A percentile compares a stretch with the other conserved stretches of the same genome.
phyloP scores from a whole-genome alignment of 805 yeast species.

The Candida patagonica region DNA sequence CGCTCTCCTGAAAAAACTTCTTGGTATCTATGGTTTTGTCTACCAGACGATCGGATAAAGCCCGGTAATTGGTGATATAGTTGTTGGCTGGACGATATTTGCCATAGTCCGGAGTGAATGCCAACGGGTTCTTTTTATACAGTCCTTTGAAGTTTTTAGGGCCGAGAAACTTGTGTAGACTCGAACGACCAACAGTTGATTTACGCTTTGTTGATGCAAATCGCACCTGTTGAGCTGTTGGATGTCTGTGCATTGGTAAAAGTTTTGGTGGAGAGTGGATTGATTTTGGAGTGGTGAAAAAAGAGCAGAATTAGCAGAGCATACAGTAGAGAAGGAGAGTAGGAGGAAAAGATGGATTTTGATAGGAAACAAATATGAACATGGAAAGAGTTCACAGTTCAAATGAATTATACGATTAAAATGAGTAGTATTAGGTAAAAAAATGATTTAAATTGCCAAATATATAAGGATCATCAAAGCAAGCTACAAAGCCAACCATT shows the following conservation, averaged over 20 bases:
- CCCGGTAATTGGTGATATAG: slow-evolving; percentile 22
- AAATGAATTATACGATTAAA: no score
- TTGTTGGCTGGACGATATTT: slow-evolving; percentile 52
- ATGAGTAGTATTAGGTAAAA: no score
- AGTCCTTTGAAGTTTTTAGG: slow-evolving; percentile 79
- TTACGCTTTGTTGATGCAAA: slow-evolving; percentile 1
- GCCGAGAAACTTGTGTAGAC: slow-evolving; percentile 66
- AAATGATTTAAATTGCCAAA: no score
- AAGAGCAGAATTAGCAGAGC: no score
- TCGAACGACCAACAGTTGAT: slow-evolving; percentile 9
- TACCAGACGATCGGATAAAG: neutral
- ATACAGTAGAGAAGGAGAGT: no score
- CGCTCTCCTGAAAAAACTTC: neutral
- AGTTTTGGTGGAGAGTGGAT: no score
- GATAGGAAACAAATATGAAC: no score
- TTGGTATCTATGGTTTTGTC: neutral
- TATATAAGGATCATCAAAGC: no score
- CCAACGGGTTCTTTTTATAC: slow-evolving; percentile 66
- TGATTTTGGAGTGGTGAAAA: no score
- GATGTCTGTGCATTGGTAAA: neutral
- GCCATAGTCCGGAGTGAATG: slow-evolving; percentile 69
- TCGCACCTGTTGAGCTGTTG: neutral
- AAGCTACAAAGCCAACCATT: no score
- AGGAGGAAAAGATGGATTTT: no score
- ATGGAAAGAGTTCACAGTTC: no score